Conservation (phyloP, 2,329 filamentous ascomycete species). For the Cercospora nicotianae region DNA sequence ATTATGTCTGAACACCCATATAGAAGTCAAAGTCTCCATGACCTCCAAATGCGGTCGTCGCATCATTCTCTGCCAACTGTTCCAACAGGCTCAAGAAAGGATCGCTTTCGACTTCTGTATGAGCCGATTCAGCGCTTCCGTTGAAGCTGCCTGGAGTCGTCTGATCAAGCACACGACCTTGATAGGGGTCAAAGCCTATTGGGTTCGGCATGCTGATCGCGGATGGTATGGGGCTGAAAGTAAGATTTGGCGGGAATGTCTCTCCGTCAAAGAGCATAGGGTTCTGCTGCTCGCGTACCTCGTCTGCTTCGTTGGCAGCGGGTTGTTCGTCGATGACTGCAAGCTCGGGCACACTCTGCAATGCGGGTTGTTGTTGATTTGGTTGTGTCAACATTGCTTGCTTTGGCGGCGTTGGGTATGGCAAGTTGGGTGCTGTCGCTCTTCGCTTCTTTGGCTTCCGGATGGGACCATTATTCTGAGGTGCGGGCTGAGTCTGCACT, state of each 20-base stretch:
- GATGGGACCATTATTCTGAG: slow-evolving; percentile 2
- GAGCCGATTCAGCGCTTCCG: slow-evolving; percentile 40
- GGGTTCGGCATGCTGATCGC: slow-evolving; percentile 8
- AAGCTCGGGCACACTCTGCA: slow-evolving; percentile 10
- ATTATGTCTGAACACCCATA: slow-evolving; percentile 42
- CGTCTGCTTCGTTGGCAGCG: slow-evolving; percentile 4
- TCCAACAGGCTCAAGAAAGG: slow-evolving; percentile 77
- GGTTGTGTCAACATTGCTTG: slow-evolving; percentile 9
- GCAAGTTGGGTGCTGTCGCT: slow-evolving; percentile 28
- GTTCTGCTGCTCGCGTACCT: slow-evolving; percentile 20
- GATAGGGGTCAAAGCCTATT: slow-evolving; percentile 27
- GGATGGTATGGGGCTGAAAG: slow-evolving; percentile 33
- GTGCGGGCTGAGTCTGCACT: slow-evolving; percentile 13
- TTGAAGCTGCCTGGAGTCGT: slow-evolving; percentile 49
- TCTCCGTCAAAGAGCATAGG: slow-evolving; percentile 34
- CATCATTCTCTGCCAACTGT: slow-evolving; percentile 79
- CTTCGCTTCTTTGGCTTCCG: slow-evolving; percentile 29
- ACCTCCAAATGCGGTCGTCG: slow-evolving; percentile 57
- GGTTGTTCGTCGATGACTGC: slow-evolving; percentile 14
- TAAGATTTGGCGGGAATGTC: slow-evolving; percentile 46
- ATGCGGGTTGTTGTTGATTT: slow-evolving; percentile 15
- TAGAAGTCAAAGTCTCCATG: slow-evolving; percentile 80
- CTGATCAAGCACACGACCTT: slow-evolving; percentile 38
- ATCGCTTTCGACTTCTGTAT: slow-evolving; percentile 65
- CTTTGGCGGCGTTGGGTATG: slow-evolving; percentile 28